Evolutionary conservation across 305 asterid species (phyloP), one percentile per base, ranked within the genome.

Genomic region (Ilex paraguariensis): DNA sequence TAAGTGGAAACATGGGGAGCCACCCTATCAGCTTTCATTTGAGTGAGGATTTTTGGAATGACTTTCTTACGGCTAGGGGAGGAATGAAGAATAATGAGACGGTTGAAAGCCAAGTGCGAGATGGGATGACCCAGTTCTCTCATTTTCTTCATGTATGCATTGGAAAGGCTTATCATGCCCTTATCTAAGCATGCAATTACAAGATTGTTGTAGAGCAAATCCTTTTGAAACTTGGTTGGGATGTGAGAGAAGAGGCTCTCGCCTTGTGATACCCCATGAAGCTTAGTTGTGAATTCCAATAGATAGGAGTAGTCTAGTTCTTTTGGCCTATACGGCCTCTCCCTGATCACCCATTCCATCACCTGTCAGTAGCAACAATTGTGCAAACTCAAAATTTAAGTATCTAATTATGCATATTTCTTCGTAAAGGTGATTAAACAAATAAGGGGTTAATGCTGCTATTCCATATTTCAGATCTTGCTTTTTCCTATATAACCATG

Each of bases 281-380:
- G 82, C 87, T 85, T 90, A 62, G 83, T 76, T 40, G 98, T 92
- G 74, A 89, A 92, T 67, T 92, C 98, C 36, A 92, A 54, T 63
- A 92, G 81, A 76, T 76, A 81, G 40, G 96, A 82, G 80, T 88
- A 91, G 65, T 91, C 97, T 8, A 88, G 84, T 74, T 87, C 95
- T 65, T 73, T 83, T 32, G 87, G 88, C 79, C 28, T 79, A 73
- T 87, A 89, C 0, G 98, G 98, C 77, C 80, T 85, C 86, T 92
- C 98, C 84, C 97, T 84, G 63, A 90, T 84, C 61, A 92, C 90
- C 98, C 98, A 92, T 66, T 92, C 96, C 96, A 90, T 87, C 73
- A 87, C 98, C 98, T 92, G 80, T 21, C 46, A 68, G 57, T 42
- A 56, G 10, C 5, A 49, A 49, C 42, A 36, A 36, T 4, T 36